Evolutionary conservation across 441 rosid species (phyloP).

Genomic region (Euphorbia schlechtendalii): DNA sequence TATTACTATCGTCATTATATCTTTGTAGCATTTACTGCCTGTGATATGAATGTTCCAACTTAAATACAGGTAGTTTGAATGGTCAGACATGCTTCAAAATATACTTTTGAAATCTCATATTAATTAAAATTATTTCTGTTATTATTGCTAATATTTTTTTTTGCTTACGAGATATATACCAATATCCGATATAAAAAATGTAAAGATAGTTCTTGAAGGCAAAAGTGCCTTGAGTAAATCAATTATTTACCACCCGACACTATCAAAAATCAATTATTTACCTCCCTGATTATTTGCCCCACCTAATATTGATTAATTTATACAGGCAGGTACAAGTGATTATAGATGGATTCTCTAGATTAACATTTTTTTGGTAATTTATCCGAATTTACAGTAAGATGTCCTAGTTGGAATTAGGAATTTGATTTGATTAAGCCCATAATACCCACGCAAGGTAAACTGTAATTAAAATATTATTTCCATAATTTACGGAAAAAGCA

Average conservation of each 20-base stretch:
- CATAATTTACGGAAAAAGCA: slow-evolving; percentile 22
- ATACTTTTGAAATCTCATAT: neutral
- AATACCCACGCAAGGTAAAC: neutral
- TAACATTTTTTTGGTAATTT: too few species aligned
- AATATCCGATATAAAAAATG: too few species aligned
- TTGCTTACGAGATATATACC: too few species aligned
- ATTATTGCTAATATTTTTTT: too few species aligned
- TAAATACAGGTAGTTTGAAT: neutral
- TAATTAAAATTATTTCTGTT: neutral
- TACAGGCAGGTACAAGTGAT: neutral
- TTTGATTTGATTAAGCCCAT: neutral
- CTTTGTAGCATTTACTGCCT: slow-evolving; percentile 10
- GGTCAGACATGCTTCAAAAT: slow-evolving; percentile 5
- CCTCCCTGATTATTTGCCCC: slow-evolving; percentile 4
- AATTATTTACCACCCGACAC: too few species aligned
- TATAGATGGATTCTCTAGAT: neutral
- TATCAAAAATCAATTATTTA: neutral
- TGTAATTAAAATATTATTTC: neutral
- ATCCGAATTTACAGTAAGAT: too few species aligned
- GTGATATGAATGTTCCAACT: slow-evolving; percentile 6
- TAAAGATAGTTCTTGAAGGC: too few species aligned
- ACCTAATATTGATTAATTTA: slow-evolving; percentile 7
- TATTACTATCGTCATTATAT: slow-evolving; percentile 3
- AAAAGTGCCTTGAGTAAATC: too few species aligned
- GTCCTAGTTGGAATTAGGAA: too few species aligned